phyloP scores from a whole-genome alignment of 768 basidiomycete species.

The Lactarius indigo region DNA sequence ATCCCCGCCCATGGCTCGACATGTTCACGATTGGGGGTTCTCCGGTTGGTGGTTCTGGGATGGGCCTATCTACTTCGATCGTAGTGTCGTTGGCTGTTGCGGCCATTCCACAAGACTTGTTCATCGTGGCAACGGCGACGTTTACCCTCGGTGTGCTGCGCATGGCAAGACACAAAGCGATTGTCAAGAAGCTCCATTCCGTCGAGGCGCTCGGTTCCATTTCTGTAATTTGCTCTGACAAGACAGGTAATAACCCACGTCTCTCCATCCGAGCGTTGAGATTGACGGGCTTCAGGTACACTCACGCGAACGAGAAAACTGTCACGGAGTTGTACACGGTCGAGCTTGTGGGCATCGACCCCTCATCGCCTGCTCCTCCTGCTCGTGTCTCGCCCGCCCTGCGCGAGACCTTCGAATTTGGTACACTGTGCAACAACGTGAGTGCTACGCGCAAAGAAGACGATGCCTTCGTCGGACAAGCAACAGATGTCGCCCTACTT shows the following conservation, averaged over 20 bases:
- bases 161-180: slow-evolving; percentile 93
- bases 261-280: neutral
- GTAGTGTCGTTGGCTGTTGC: slow-evolving; percentile 96
- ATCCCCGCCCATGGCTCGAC: slow-evolving; percentile 85
- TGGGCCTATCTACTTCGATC: slow-evolving; percentile 20
- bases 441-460: slow-evolving; percentile 59
- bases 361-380: slow-evolving; percentile 40
- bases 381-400: slow-evolving; percentile 58
- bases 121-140: slow-evolving; percentile 96
- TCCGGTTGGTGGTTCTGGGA: neutral
- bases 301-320: slow-evolving; percentile 92
- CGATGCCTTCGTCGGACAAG: slow-evolving; percentile 77
- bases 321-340: slow-evolving; percentile 86
- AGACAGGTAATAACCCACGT: slow-evolving; percentile 63
- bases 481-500: slow-evolving; percentile 89
- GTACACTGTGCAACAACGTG: slow-evolving; percentile 88
- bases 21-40: slow-evolving; percentile 99
- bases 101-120: slow-evolving; percentile 96
- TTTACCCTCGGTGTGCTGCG: slow-evolving; percentile 90
- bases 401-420: slow-evolving; percentile 72
- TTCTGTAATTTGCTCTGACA: slow-evolving; percentile 97
- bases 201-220: slow-evolving; percentile 93
- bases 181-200: slow-evolving; percentile 94
- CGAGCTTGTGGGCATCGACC: slow-evolving; percentile 67
- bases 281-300: slow-evolving; percentile 51